Base-by-base conservation (phyloP, 2,329 filamentous ascomycete species). In the Fusarium brevicatenulatum region DNA sequence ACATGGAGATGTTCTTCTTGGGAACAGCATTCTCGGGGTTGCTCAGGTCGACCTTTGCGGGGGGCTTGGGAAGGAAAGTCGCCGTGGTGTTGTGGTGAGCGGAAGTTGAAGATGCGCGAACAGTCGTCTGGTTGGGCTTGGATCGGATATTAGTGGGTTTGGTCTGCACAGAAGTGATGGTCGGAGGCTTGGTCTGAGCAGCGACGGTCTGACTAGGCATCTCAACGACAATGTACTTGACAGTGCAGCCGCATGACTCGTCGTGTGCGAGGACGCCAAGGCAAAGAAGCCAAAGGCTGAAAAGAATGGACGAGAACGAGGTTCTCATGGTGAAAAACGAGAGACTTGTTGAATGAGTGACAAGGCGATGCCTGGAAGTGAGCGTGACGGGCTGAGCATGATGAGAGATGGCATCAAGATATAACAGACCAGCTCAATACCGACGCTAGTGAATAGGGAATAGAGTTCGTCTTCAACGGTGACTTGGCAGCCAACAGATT, bases 241-340 rank as follows among this genome's bases (percentile, higher is more conserved):
- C 63, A 15, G 62, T 66, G 34, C 64, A 67, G 12, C 63, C 64
- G 18, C 64, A 67, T 46, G 64, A 67, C 15, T 67, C 63, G 6
- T 67, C 63, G 8, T 19, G 63, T 9, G 53, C 64, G 25, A 40
- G 21, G 0, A n/a, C 53, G 16, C 44, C 15, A 5, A 43, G 44
- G 21, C 34, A 61, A 21, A 67, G 39, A 6, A 67, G 53, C 62
- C 62, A 52, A 10, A 67, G 63, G 64, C 53, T 52, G 34, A 67
- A 67, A 67, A 67, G 63, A 61, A 67, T 42, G 64, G 64, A 67
- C 64, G 53, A 67, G 64, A 67, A 67, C 52, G 53, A 67, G 12
- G 63, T 46, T 43, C 64, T 67, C 64, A 67, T 67, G 34, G 7
- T 61, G 34, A 12, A 66, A 23, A 52, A 46, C n/a, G 34, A 44